These are phyloP conservation scores for Trichoderma atrobrunneum DNA, from an alignment of 2,329 filamentous ascomycete species.

Conservation along the genomic window DNA sequence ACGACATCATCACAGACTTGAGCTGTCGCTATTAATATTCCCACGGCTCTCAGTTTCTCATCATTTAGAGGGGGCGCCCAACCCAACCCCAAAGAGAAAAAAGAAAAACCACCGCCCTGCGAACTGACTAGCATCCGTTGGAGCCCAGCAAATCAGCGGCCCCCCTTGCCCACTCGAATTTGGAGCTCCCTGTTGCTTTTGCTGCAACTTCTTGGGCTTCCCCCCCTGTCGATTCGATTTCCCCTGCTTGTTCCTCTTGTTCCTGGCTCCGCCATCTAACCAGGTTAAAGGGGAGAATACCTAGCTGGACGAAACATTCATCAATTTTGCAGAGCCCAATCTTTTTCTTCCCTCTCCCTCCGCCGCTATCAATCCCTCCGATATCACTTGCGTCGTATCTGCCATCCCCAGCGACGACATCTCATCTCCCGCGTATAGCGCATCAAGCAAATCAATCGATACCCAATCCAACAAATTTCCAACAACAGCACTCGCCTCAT, in stretches of 20 bases:
- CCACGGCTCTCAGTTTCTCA: neutral
- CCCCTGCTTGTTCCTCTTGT: slow-evolving; percentile 14
- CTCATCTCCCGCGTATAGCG: neutral
- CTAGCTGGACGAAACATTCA: slow-evolving; percentile 12
- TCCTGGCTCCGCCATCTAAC: slow-evolving; percentile 14
- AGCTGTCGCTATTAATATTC: neutral
- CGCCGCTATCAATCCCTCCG: slow-evolving; percentile 4
- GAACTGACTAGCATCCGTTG: slow-evolving; percentile 13
- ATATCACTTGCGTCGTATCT: slow-evolving; percentile 3
- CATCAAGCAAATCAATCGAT: neutral
- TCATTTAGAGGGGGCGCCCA: neutral
- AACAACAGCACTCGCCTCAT: neutral
- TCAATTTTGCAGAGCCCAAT: slow-evolving; percentile 17
- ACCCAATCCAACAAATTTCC: neutral
- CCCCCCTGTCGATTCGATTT: slow-evolving; percentile 14
- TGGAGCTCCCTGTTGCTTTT: slow-evolving; percentile 19
- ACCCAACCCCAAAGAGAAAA: neutral
- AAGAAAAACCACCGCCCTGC: neutral
- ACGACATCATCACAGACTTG: neutral
- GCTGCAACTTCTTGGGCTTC: slow-evolving; percentile 5
- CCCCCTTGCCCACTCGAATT: slow-evolving; percentile 10
- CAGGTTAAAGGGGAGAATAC: slow-evolving; percentile 14
- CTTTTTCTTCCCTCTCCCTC: neutral
- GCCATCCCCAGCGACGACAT: slow-evolving; percentile 8
- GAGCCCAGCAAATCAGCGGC: slow-evolving; percentile 11